Base-by-base conservation (phyloP, 768 basidiomycete genomes). In the Leucogyrophana mollusca region DNA sequence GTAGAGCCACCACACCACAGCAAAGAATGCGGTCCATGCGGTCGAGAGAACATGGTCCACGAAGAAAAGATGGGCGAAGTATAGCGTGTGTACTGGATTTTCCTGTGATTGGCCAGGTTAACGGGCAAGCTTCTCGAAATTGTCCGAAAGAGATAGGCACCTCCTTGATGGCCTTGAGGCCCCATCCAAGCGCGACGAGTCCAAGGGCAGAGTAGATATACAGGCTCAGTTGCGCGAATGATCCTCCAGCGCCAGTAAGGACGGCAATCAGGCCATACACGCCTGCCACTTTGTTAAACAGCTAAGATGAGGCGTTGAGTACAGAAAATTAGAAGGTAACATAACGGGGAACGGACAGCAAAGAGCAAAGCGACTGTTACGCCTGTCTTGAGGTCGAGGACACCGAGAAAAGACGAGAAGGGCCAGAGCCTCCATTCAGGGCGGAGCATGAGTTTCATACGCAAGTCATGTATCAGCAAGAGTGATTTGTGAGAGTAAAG, bases 251-350 rank as follows among this genome's bases (percentile, higher is more conserved):
- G 16, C 94, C 94, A 1, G 87, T 88, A 49, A 94, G 68, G 46
- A 94, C 79, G 4, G 94, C 94, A 48, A 99, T 85, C 47, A 99
- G 79, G 45, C 96, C 96, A 63, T 98, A 99, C 8, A 97, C 81
- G 41, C 96, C 95, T 16, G 96, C 94, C 40, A 94, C 95, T 71
- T 99, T 99, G 79, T 99, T 99, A 54, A 99, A 73, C 43, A 93
- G 70, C 89, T 90, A 58, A 20, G 40, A 54, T 32, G 55, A 51
- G 41, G 46, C 39, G 7, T 57, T 51, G 52, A 56, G 16, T 37
- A 38, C 33, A 17, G 30, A 34, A 33, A 34, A 20, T 21, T 22
- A 16, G 23, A 24, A 49, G 23, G 14, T 27, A 35, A 38, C 20
- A 34, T 40, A 34, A 30, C 5, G 5, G 22, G 14, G 27, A 22